Conservation (phyloP, 768 basidiomycete genomes). For the Hericium erinaceus region DNA sequence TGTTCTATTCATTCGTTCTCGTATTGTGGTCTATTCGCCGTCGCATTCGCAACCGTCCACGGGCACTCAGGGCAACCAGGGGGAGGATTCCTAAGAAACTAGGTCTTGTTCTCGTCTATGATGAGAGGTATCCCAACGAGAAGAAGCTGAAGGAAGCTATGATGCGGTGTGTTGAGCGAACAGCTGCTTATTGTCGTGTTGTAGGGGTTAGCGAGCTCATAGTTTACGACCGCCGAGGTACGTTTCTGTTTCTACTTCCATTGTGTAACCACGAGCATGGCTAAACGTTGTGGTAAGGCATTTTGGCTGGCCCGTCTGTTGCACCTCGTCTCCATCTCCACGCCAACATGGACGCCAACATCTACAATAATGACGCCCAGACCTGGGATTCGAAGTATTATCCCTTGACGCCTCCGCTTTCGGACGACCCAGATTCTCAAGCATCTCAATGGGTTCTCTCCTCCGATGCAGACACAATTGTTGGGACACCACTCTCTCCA, state of each 20-base stretch:
- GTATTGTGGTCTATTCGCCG: slow-evolving; percentile 32
- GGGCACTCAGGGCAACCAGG: slow-evolving; percentile 40
- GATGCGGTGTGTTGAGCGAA: slow-evolving; percentile 42
- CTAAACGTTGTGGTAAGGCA: not conserved
- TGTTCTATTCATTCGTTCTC: slow-evolving; percentile 39
- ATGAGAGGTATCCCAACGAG: slow-evolving; percentile 23
- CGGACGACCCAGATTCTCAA: slow-evolving; percentile 60
- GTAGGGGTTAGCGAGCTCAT: slow-evolving; percentile 56
- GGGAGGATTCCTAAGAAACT: slow-evolving; percentile 57
- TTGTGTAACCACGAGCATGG: not conserved
- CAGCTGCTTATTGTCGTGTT: slow-evolving; percentile 52
- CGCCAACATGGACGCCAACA: not conserved
- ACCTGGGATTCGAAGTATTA: slow-evolving; percentile 37
- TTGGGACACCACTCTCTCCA: slow-evolving; percentile 1
- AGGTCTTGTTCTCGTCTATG: slow-evolving; percentile 51
- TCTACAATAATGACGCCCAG: slow-evolving; percentile 31
- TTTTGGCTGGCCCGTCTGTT: slow-evolving; percentile 4
- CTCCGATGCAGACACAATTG: not conserved
- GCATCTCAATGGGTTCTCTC: not conserved
- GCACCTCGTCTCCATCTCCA: not conserved
- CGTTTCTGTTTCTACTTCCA: slow-evolving; percentile 13
- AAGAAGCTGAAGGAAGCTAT: slow-evolving; percentile 33
- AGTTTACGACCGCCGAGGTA: slow-evolving; percentile 67
- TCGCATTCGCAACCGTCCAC: slow-evolving; percentile 31
- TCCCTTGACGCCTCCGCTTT: slow-evolving; percentile 71